Percentiles rank a stretch among this genome's conserved stretches.
Evolutionary conservation across 2,329 filamentous ascomycete species (phyloP).

Genomic region (Penicillium sp.): DNA sequence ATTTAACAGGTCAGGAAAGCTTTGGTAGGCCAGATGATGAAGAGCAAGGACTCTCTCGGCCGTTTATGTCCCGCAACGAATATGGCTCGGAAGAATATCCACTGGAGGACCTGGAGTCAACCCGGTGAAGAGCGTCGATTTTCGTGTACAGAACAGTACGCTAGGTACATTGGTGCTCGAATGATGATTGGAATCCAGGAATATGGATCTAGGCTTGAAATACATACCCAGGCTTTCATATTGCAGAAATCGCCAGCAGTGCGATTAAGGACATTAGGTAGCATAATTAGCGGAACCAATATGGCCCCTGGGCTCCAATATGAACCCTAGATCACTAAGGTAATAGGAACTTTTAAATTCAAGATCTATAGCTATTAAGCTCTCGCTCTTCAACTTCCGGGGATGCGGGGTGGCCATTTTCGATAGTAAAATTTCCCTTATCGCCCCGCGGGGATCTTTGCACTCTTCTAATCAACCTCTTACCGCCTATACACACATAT

Average conservation of each 20-base stretch:
- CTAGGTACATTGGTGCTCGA: background rate
- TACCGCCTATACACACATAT: too few species aligned
- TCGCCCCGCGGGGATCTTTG: background rate
- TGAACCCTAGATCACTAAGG: too few species aligned
- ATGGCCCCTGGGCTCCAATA: background rate
- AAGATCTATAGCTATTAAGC: background rate
- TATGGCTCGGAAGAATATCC: conserved; percentile 25
- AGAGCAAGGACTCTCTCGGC: conserved; percentile 23
- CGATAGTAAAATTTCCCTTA: background rate
- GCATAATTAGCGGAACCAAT: background rate
- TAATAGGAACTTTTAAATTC: background rate
- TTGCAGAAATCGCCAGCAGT: background rate
- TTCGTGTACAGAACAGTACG: background rate
- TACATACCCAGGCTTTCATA: background rate
- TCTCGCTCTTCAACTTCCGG: background rate
- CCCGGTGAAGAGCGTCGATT: background rate
- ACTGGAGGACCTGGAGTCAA: conserved; percentile 17
- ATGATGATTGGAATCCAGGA: too few species aligned
- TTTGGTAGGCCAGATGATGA: conserved; percentile 38
- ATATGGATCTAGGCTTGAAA: background rate
- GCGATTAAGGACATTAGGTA: background rate
- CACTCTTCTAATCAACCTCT: background rate
- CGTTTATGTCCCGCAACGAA: conserved; percentile 13
- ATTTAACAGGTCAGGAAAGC: conserved; percentile 22
- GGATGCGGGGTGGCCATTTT: background rate